These are phyloP conservation scores for Termitomyces sp. DNA, from an alignment of 768 basidiomycete species.

Conservation along the genomic window DNA sequence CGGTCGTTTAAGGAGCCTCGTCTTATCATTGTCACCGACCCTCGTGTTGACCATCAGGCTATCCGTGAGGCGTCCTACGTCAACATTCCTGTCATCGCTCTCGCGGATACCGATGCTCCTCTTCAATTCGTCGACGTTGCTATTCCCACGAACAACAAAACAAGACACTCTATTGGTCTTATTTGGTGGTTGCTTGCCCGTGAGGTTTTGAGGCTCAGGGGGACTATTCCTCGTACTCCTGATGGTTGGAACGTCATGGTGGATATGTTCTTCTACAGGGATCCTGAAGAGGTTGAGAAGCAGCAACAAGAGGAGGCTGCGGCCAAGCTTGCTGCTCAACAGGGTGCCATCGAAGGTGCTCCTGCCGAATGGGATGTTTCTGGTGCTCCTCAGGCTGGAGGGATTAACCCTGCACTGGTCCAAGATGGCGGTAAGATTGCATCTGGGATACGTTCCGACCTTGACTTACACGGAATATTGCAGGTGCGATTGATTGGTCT, in stretches of 20 bases:
- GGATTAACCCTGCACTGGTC: slow-evolving; percentile 75
- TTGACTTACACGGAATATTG: slow-evolving; percentile 3
- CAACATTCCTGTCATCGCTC: slow-evolving; percentile 99
- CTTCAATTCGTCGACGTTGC: slow-evolving; percentile 97
- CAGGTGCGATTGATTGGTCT: slow-evolving; percentile 81
- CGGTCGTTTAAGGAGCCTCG: slow-evolving; percentile 99
- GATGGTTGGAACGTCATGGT: slow-evolving; percentile 99
- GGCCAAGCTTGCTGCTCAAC: slow-evolving; percentile 70
- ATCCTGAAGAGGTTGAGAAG: slow-evolving; percentile 98
- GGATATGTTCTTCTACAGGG: slow-evolving; percentile 99
- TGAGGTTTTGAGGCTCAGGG: slow-evolving; percentile 94
- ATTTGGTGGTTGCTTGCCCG: slow-evolving; percentile 97
- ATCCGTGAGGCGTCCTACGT: slow-evolving; percentile 99
- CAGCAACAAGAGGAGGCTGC: slow-evolving; percentile 93
- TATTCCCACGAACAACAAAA: slow-evolving; percentile 99
- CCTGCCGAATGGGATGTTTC: slow-evolving; percentile 72
- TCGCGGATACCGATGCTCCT: slow-evolving; percentile 98
- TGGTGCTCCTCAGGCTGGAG: slow-evolving; percentile 61
- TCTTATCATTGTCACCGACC: slow-evolving; percentile 97
- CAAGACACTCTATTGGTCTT: slow-evolving; percentile 93
- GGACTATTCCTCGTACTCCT: slow-evolving; percentile 83
- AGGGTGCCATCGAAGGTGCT: slow-evolving; percentile 36
- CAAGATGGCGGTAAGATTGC: slow-evolving; percentile 46
- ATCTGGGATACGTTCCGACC: slow-evolving; percentile 1
- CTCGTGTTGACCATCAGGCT: slow-evolving; percentile 99